Evolutionary conservation across 352 stramenopile genomes (phyloP), one percentile per base, ranked within the genome.

Genomic region (Globisporangium cystogenes): DNA sequence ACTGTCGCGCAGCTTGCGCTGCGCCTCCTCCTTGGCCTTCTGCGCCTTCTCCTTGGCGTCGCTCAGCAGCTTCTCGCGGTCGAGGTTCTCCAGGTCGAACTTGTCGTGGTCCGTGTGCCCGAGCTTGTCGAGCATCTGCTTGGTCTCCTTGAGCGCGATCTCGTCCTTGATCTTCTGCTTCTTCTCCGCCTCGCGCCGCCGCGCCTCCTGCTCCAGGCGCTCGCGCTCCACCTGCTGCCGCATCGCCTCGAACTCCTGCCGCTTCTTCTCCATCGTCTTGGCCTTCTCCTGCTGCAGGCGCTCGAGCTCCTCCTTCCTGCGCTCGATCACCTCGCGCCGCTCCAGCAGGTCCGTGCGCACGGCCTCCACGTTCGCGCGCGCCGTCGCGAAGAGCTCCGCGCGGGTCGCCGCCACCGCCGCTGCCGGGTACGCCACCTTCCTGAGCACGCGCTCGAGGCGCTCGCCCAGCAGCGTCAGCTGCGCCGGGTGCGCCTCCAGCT

Each of bases 271-370:
- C 37, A 97, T 70, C 43, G 81, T 82, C 55, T 92, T 87, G 29
- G 90, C 57, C 54, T 96, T 93, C 55, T 98, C 94, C 64, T 98
- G 89, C 61, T 96, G 85, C 50, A 97, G 62, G 23, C 95, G 87
- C 65, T 99, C 96, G 0, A 96, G 76, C 63, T 98, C 93, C 68
- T 99, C 96, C 71, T 99, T 99, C 39, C 96, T 91, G 59, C 94
- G 90, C 67, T 99, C 95, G 60, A 99, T 99, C 40, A 98, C 72
- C 47, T 93, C 82, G 44, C 96, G 96, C 45, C 96, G 88, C 43
- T 85, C 83, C 5, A 98, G 67, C 54, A 96, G 90, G 27, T 76
- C 69, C n/a, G 72, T 67, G 55, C 97, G 92, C 54, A 97, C 87
- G 24, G 67, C 47, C 33, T 80, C 61, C 21, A 96, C 49, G 40